phyloP scores from a whole-genome alignment of 192 early-diverging fungal genomes.

The Umbelopsis sp. region DNA sequence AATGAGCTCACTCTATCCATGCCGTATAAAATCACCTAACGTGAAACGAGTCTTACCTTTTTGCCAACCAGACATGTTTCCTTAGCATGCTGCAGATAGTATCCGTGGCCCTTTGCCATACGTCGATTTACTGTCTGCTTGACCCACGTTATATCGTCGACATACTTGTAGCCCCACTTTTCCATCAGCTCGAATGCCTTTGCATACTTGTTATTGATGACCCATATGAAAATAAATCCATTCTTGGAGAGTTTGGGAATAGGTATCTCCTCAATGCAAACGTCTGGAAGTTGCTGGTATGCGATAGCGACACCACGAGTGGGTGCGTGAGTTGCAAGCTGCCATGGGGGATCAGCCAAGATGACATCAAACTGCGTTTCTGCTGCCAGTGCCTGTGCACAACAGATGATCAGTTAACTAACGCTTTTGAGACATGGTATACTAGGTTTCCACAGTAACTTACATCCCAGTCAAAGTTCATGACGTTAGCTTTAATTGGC shows the following conservation, averaged over 20 bases:
- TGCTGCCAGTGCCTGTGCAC: slow-evolving; percentile 61
- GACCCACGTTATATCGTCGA: slow-evolving; percentile 97
- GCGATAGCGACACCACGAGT: slow-evolving; percentile 93
- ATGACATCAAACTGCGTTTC: slow-evolving; percentile 94
- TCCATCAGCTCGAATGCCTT: slow-evolving; percentile 93
- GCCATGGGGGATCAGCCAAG: slow-evolving; percentile 97
- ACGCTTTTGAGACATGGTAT: no score
- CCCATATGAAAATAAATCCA: slow-evolving; percentile 98
- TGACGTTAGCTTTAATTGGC: slow-evolving; percentile 93
- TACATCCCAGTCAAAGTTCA: slow-evolving; percentile 94
- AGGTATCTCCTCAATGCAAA: slow-evolving; percentile 89
- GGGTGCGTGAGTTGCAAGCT: slow-evolving; percentile 90
- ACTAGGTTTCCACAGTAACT: slow-evolving; percentile 14
- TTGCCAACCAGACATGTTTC: slow-evolving; percentile 96
- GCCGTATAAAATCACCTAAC: no score
- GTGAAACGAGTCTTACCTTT: slow-evolving; percentile 66
- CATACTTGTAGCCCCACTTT: slow-evolving; percentile 94
- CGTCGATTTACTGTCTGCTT: slow-evolving; percentile 95
- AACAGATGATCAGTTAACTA: background rate
- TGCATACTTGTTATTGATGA: slow-evolving; percentile 98
- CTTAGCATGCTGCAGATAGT: slow-evolving; percentile 97
- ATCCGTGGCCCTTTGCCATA: slow-evolving; percentile 97
- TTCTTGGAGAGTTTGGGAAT: slow-evolving; percentile 82
- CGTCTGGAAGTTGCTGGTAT: slow-evolving; percentile 94
- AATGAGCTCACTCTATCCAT: no score